Evolutionary conservation across 2,329 filamentous ascomycete genomes (phyloP).

Genomic region (Ascosphaera acerosa): DNA sequence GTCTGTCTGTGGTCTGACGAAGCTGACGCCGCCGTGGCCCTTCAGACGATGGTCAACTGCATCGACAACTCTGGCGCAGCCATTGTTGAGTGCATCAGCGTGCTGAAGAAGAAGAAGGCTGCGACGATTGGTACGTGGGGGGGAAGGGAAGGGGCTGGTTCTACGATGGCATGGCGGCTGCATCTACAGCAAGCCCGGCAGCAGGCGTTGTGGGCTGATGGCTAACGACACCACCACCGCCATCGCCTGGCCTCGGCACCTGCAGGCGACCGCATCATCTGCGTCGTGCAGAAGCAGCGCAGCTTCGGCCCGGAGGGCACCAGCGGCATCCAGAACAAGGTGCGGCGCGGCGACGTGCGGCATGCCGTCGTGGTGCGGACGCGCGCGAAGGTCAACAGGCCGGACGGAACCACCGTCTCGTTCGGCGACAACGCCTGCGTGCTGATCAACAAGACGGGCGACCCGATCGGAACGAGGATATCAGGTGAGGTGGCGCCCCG

Average conservation of each 20-base stretch:
- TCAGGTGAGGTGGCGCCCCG: constrained; percentile 32
- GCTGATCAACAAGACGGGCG: constrained; percentile 84
- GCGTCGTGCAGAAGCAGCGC: constrained; percentile 92
- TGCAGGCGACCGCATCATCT: constrained; percentile 80
- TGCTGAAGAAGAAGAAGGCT: constrained; percentile 64
- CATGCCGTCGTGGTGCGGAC: constrained; percentile 92
- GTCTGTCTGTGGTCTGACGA: neutral
- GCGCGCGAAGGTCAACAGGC: constrained; percentile 59
- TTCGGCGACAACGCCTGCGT: constrained; percentile 99
- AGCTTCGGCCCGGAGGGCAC: constrained; percentile 46
- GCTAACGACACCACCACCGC: no score
- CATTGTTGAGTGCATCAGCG: constrained; percentile 84
- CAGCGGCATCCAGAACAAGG: constrained; percentile 65
- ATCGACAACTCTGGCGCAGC: constrained; percentile 99
- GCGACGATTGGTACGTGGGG: constrained; percentile 87
- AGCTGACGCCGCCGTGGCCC: constrained; percentile 3
- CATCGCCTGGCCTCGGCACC: no score
- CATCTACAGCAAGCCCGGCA: no score
- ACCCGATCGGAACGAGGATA: constrained; percentile 79
- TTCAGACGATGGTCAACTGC: constrained; percentile 86
- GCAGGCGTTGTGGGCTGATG: no score
- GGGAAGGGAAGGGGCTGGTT: no score
- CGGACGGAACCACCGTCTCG: constrained; percentile 68
- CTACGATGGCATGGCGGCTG: no score
- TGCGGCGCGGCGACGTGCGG: constrained; percentile 84